A percentile compares a stretch with the other conserved stretches of the same genome.
Conservation (phyloP, 768 basidiomycete genomes). For the Hericium alpestre region DNA sequence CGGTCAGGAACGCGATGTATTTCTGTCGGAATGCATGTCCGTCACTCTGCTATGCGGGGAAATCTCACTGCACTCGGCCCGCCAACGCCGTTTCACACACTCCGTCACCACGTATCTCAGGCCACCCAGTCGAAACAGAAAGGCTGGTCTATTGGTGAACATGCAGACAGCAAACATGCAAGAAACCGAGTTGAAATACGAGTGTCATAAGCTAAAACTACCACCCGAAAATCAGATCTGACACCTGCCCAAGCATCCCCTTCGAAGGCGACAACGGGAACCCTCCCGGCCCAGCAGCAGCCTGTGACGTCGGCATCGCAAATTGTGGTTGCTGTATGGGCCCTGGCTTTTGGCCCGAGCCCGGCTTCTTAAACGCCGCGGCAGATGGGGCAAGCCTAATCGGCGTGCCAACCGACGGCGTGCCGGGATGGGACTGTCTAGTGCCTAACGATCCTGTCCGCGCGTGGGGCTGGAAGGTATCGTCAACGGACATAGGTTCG, state of each 20-base stretch:
- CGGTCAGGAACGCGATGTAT: not conserved
- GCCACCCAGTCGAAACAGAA: not conserved
- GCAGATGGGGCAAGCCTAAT: slow-evolving; percentile 62
- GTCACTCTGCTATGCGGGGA: not conserved
- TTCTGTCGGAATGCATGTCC: not conserved
- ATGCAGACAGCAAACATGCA: too few relatives aligned
- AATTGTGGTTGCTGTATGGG: slow-evolving; percentile 8
- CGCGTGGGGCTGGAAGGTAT: slow-evolving; percentile 16
- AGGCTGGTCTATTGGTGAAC: too few relatives aligned
- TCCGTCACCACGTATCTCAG: not conserved
- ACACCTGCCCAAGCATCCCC: slow-evolving; percentile 61
- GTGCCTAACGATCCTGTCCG: slow-evolving; percentile 34
- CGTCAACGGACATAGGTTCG: slow-evolving; percentile 12
- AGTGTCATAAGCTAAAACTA: slow-evolving; percentile 20
- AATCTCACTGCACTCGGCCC: not conserved
- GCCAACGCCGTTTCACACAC: not conserved
- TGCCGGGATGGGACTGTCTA: slow-evolving; percentile 26
- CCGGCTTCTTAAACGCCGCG: slow-evolving; percentile 56
- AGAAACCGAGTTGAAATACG: too few relatives aligned
- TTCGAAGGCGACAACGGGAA: slow-evolving; percentile 33
- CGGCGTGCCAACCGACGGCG: slow-evolving; percentile 55
- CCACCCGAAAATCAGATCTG: slow-evolving; percentile 78
- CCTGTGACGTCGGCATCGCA: slow-evolving; percentile 9
- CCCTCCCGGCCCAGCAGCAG: not conserved
- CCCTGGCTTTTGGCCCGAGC: slow-evolving; percentile 10